Evolutionary conservation across 176 grass and related monocot genomes (phyloP).

Genomic region (Panicum miliaceum): DNA sequence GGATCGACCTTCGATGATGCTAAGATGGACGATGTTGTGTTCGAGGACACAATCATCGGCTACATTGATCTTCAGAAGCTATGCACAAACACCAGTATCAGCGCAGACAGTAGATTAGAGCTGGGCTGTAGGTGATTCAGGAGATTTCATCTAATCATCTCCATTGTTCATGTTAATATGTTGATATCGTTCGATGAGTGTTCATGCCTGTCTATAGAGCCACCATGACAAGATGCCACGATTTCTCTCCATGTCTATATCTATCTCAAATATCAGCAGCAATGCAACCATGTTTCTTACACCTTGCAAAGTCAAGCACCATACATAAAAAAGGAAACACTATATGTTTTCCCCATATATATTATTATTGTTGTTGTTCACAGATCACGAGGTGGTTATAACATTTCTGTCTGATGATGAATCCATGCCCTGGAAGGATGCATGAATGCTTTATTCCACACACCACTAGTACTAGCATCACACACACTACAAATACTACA

Average conservation of each 20-base stretch:
- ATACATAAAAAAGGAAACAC: neutral
- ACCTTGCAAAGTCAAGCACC: neutral
- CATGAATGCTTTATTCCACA: conserved; percentile 51
- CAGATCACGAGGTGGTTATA: conserved; percentile 43
- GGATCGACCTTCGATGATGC: conserved; percentile 84
- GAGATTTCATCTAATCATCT: neutral
- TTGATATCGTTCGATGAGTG: neutral
- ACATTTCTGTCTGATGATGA: conserved; percentile 34
- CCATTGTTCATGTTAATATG: conserved; percentile 13
- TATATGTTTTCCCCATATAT: conserved; percentile 31
- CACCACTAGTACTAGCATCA: conserved; percentile 22
- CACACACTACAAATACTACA: conserved; percentile 11
- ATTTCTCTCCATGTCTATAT: conserved; percentile 15
- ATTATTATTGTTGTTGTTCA: conserved; percentile 24
- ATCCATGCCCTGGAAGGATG: conserved; percentile 12
- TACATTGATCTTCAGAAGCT: conserved; percentile 97
- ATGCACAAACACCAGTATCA: conserved; percentile 77
- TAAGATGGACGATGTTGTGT: conserved; percentile 58
- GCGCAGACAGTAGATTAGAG: conserved; percentile 49
- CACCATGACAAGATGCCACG: neutral
- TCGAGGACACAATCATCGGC: conserved; percentile 93
- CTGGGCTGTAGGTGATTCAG: conserved; percentile 74
- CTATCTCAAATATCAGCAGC: conserved; percentile 24
- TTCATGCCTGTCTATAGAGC: conserved; percentile 44
- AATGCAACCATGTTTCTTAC: conserved; percentile 14